Conservation (phyloP, 257 asterid species). For the Linderniella brevidens region DNA sequence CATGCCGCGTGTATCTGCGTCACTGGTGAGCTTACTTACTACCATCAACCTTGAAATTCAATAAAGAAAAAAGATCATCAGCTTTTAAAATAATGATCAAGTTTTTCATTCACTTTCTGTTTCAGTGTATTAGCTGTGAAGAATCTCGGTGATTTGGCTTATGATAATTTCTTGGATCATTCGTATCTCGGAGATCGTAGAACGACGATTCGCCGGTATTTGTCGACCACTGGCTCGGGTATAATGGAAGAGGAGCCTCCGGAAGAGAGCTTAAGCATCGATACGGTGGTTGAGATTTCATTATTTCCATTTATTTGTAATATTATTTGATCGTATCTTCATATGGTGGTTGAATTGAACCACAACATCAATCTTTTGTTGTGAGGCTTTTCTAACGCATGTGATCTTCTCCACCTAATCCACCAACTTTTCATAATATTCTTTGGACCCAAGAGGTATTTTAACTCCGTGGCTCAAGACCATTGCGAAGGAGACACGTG, state of each 20-base stretch:
- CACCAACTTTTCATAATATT: too few relatives aligned
- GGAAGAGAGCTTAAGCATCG: conserved; percentile 37
- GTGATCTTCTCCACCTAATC: too few relatives aligned
- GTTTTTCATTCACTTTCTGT: conserved; percentile 5
- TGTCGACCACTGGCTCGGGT: conserved; percentile 49
- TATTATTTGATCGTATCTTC: too few relatives aligned
- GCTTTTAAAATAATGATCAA: background rate
- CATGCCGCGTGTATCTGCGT: conserved; percentile 83
- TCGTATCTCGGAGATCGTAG: conserved; percentile 79
- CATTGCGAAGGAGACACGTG: too few relatives aligned
- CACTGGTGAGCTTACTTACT: conserved; percentile 63
- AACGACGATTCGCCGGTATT: conserved; percentile 68
- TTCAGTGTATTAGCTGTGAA: conserved; percentile 86
- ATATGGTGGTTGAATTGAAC: too few relatives aligned
- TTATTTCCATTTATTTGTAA: too few relatives aligned
- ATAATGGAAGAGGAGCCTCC: conserved; percentile 95
- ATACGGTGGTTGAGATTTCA: conserved; percentile 51
- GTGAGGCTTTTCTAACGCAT: too few relatives aligned
- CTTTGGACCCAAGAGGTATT: too few relatives aligned
- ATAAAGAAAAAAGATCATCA: background rate
- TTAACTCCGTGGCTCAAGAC: too few relatives aligned
- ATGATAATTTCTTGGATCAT: conserved; percentile 70
- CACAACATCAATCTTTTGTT: too few relatives aligned
- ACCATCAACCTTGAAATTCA: background rate
- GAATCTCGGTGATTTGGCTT: conserved; percentile 51